phyloP scores from a whole-genome alignment of 2,329 filamentous ascomycete species.

The Cordyceps militaris region DNA sequence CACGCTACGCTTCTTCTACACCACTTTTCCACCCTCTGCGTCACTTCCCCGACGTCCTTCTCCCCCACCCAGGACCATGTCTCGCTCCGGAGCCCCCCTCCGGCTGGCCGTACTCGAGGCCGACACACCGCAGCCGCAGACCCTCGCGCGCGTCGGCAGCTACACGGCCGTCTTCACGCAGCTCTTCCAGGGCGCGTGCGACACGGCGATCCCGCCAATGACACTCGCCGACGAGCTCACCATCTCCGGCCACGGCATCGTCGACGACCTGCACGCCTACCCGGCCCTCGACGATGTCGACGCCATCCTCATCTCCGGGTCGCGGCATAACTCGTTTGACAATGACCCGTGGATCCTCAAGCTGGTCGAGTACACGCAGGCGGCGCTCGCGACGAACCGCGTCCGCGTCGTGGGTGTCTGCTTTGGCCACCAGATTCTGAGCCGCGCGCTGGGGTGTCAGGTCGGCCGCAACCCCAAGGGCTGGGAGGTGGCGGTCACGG shows the following conservation, averaged over 20 bases:
- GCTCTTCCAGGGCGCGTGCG: constrained; percentile 49
- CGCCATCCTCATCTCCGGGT: constrained; percentile 74
- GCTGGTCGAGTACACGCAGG: constrained; percentile 60
- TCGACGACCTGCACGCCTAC: constrained; percentile 57
- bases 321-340: constrained; percentile 67
- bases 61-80: constrained; percentile 5
- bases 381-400: constrained; percentile 51
- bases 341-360: constrained; percentile 68
- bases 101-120: constrained; percentile 84
- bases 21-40: constrained; percentile 12
- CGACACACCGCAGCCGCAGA: constrained; percentile 65
- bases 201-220: constrained; percentile 34
- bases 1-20: neutral
- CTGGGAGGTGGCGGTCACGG: constrained; percentile 76
- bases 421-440: constrained; percentile 83
- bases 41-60: constrained; percentile 17
- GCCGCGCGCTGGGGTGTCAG: constrained; percentile 59
- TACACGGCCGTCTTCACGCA: constrained; percentile 66
- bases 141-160: constrained; percentile 57
- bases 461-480: constrained; percentile 61
- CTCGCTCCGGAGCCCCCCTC: constrained; percentile 38
- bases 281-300: constrained; percentile 69
- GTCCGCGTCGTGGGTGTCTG: constrained; percentile 74
- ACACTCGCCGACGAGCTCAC: constrained; percentile 22
- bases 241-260: constrained; percentile 52